These are phyloP conservation scores for Hawksworthiomyces lignivorus DNA, from an alignment of 2,329 filamentous ascomycete species.

Conservation along the genomic window DNA sequence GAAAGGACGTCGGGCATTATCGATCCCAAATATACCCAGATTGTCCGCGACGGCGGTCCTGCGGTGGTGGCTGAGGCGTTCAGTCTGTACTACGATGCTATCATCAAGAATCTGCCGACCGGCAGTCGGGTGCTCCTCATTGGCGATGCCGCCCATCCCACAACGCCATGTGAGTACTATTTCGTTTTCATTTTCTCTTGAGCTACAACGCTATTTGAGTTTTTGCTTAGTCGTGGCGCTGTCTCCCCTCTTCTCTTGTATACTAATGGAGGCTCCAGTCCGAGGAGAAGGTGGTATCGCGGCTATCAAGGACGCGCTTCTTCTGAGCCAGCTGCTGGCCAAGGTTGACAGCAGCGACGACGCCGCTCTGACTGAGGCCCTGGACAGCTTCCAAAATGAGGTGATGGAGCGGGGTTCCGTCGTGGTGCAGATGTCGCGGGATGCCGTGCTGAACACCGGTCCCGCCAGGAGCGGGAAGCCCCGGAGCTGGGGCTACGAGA, in stretches of 20 bases:
- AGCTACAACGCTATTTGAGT: neutral
- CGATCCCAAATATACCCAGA: conserved; percentile 9
- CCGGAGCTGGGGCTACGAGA: conserved; percentile 12
- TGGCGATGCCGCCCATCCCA: conserved; percentile 40
- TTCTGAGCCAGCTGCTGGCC: conserved; percentile 19
- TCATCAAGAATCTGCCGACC: conserved; percentile 28
- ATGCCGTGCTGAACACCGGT: neutral
- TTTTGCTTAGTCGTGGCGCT: no score
- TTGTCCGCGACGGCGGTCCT: conserved; percentile 24
- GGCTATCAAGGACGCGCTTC: conserved; percentile 32
- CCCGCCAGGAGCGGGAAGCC: conserved; percentile 6
- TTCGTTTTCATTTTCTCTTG: neutral
- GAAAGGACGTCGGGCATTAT: conserved; percentile 3
- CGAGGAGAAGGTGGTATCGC: conserved; percentile 41
- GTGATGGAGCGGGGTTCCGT: conserved; percentile 20
- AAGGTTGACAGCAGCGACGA: conserved; percentile 3
- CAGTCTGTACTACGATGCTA: conserved; percentile 14
- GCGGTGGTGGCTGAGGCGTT: conserved; percentile 20
- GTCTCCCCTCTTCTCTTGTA: no score
- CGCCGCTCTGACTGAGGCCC: conserved; percentile 9
- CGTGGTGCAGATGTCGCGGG: conserved; percentile 14
- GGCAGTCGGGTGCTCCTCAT: conserved; percentile 30
- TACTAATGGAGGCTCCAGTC: no score
- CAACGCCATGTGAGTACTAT: conserved; percentile 38
- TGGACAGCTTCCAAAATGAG: conserved; percentile 21